Percentiles rank a stretch among this genome's conserved stretches.
Conservation (phyloP, 495 filamentous ascomycete genomes). For the Penicillium dipodomyicola region DNA sequence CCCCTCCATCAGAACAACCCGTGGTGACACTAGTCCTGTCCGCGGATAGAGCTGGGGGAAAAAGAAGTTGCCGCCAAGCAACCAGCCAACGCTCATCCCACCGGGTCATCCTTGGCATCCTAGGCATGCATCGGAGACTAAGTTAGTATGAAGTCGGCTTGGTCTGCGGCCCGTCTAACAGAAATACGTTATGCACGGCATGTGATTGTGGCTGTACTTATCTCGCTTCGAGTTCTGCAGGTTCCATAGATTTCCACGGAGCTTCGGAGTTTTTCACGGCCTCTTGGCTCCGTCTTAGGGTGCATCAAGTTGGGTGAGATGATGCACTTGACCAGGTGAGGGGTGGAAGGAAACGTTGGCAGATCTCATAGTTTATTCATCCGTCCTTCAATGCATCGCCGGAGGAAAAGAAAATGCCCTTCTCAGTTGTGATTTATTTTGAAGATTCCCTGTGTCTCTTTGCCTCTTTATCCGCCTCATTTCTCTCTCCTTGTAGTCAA, state of each 20-base stretch:
- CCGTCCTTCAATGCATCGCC: neutral
- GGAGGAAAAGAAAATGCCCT: neutral
- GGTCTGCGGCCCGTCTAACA: neutral
- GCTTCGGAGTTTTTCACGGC: neutral
- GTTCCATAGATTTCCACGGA: constrained; percentile 1
- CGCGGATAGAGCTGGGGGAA: constrained; percentile 6
- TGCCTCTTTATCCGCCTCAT: neutral
- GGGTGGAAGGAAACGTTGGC: neutral
- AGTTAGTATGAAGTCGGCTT: neutral
- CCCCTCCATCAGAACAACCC: constrained; percentile 4
- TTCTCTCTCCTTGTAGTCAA: neutral
- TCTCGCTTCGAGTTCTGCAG: neutral
- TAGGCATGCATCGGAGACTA: constrained; percentile 14
- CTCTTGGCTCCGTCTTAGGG: constrained; percentile 9
- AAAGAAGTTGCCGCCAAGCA: constrained; percentile 20
- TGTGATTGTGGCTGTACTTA: constrained; percentile 4
- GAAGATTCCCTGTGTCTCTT: neutral
- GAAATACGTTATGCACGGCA: neutral
- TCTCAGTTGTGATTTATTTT: neutral
- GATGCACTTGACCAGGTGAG: neutral
- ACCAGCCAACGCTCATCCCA: constrained; percentile 18
- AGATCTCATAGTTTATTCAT: constrained; percentile 2
- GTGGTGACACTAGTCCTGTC: constrained; percentile 1
- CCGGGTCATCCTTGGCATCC: constrained; percentile 25
- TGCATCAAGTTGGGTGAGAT: constrained; percentile 2